Base-by-base conservation (phyloP, 441 rosid species). In the Capsella rubella region DNA sequence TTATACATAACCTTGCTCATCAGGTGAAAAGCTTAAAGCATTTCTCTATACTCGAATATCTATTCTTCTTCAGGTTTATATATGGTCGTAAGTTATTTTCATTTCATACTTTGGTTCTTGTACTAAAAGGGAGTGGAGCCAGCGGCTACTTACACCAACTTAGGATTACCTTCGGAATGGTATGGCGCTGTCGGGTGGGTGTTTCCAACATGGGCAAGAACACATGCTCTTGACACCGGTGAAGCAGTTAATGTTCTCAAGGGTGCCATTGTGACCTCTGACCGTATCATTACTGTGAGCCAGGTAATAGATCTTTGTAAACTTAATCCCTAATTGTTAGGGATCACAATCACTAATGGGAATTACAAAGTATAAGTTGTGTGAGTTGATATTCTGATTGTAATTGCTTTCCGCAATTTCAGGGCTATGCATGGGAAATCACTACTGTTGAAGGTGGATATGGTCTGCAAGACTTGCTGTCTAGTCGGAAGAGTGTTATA, bases 161-260 rank as follows among this genome's bases (percentile, higher is more conserved):
- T 95, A 75, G 99, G 97, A 67, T 77, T 95, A 62, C 90, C 97
- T 62, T 56, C 83, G 0, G 86, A 95, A 67, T 95, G 99, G 99
- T 92, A 90, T 60, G 94, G 96, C 72, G 97, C 97, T 18, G 72
- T 92, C 28, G 99, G 80, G 67, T 92, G 97, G 99, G 96, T 95
- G 58, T 95, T 95, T 75, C 99, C 99, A 7, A 89, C 87, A 7
- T 90, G 97, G 97, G 99, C 97, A 53, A 89, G 99, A 85, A 82
- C 98, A 12, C 99, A 95, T 83, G 97, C 99, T 57, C 98, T 95
- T n/a, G 99, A 95, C 86, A 90, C 91, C 1, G 99, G 99, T 53
- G 96, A 88, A 84, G 97, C 99, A 3, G 97, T 95, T 75, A 95
- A 90, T 85, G 76, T 95, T 79, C 87, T 95, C 31, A 95, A 95